These are phyloP conservation scores for Lecanicillium sp. DNA, from an alignment of 2,329 filamentous ascomycete genomes.

Conservation along the genomic window DNA sequence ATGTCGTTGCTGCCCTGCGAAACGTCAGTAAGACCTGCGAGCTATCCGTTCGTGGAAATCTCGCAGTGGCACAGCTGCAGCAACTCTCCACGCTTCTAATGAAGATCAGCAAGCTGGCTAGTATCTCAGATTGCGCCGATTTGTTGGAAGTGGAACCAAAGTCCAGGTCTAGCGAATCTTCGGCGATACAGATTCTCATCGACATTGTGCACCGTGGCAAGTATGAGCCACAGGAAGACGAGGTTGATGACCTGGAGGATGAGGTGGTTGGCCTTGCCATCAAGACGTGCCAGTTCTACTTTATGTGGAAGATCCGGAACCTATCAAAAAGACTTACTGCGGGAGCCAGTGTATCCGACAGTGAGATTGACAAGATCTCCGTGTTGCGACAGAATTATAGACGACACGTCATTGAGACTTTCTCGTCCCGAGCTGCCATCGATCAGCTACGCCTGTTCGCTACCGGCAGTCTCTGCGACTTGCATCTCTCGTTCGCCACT, in stretches of 20 bases:
- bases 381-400: conserved; percentile 49
- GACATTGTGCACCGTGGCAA: conserved; percentile 68
- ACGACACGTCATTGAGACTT: conserved; percentile 57
- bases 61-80: conserved; percentile 56
- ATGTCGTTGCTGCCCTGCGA: conserved; percentile 64
- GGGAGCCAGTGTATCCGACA: conserved; percentile 46
- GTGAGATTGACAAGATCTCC: conserved; percentile 53
- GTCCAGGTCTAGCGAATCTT: conserved; percentile 37
- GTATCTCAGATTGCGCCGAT: conserved; percentile 70
- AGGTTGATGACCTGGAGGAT: conserved; percentile 70
- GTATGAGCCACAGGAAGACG: conserved; percentile 59
- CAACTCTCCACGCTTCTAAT: conserved; percentile 67
- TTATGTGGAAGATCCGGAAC: conserved; percentile 81
- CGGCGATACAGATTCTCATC: conserved; percentile 61
- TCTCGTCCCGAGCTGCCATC: conserved; percentile 60
- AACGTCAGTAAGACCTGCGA: conserved; percentile 64
- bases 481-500: conserved; percentile 72
- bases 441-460: conserved; percentile 74
- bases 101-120: conserved; percentile 74
- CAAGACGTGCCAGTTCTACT: conserved; percentile 75
- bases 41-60: conserved; percentile 61
- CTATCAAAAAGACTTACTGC: conserved; percentile 47
- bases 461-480: conserved; percentile 70
- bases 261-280: conserved; percentile 70
- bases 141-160: conserved; percentile 58